Base-by-base conservation (phyloP, 495 filamentous ascomycete species). In the Hyaloscypha bicolor region DNA sequence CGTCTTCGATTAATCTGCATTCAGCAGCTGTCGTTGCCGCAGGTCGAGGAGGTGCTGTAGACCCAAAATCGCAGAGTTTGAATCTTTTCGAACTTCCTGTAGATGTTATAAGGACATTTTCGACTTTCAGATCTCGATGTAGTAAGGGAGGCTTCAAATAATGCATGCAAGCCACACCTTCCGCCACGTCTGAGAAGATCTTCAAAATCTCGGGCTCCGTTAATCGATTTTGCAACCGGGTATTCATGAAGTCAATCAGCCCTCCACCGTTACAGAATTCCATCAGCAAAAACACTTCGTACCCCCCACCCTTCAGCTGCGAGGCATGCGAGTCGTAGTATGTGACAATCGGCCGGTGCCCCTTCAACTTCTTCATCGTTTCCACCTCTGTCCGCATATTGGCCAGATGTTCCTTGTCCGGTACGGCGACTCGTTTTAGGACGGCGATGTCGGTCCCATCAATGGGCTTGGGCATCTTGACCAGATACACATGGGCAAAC, bases 211-310 rank as follows among this genome's bases (percentile, higher is more conserved):
- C 95, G 45, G 96, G 94, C 81, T 99, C 95, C 55, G 94, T 99
- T 76, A 99, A 84, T 52, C 95, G 92, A 76, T 98, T 92, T 78
- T 98, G 95, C 69, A 99, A 80, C 37, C 95, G 88, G 45, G 95
- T 99, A 78, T 99, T 99, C 95, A 99, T 99, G 79, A 98, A 99
- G 80, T 99, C 95, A 76, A 99, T 99, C 73, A 99, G 79, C 32
- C 95, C 96, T 69, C 96, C 95, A 72, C 86, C 86, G 69, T 87
- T 85, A 74, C 86, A 89, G 78, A 90, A 98, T 77, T 99, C 95
- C 95, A 99, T 99, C 64, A 99, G 87, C 72, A 99, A 76, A 79
- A 99, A 99, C 53, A 99, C 95, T 78, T 99, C 95, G 76, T 97
- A 99, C 39, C 95, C 95, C 52, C 93, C 93, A 42, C 91, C 93